Conservation (phyloP, 352 stramenopile species). For the Globisporangium paddicum region DNA sequence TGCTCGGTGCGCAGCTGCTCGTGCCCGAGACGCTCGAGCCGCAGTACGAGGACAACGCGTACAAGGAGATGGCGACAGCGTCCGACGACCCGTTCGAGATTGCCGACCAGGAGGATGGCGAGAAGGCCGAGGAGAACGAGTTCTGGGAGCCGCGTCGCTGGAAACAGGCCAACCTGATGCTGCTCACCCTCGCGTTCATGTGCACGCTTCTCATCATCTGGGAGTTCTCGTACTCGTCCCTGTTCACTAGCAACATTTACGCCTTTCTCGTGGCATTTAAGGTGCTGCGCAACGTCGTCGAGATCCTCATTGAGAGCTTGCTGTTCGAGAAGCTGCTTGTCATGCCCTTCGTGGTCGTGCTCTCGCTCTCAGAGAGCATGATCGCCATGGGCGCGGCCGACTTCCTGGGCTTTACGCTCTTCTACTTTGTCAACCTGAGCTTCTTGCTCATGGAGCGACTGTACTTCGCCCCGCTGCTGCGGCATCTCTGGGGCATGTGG, state of each 20-base stretch:
- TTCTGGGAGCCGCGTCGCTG: slow-evolving; percentile 81
- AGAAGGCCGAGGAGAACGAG: slow-evolving; percentile 56
- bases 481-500: slow-evolving; percentile 74
- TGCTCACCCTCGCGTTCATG: slow-evolving; percentile 82
- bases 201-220: slow-evolving; percentile 89
- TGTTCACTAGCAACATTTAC: slow-evolving; percentile 92
- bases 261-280: slow-evolving; percentile 90
- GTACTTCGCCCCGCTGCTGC: slow-evolving; percentile 90
- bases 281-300: slow-evolving; percentile 73
- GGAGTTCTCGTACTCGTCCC: slow-evolving; percentile 95
- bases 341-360: slow-evolving; percentile 86
- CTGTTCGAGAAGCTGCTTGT: slow-evolving; percentile 91
- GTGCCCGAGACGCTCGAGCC: slow-evolving; percentile 83
- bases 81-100: slow-evolving; percentile 53
- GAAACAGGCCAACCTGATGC: slow-evolving; percentile 92
- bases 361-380: slow-evolving; percentile 90
- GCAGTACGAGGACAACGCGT: slow-evolving; percentile 72
- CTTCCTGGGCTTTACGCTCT: slow-evolving; percentile 94
- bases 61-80: slow-evolving; percentile 51
- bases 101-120: slow-evolving; percentile 63
- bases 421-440: slow-evolving; percentile 92
- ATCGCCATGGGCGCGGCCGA: slow-evolving; percentile 95
- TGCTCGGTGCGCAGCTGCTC: slow-evolving; percentile 60
- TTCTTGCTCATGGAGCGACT: slow-evolving; percentile 92
- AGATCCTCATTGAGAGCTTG: slow-evolving; percentile 79